Evolutionary conservation across 805 yeast species (phyloP), one percentile per base, ranked within the genome.

Genomic region (Maudiozyma barnettii): DNA sequence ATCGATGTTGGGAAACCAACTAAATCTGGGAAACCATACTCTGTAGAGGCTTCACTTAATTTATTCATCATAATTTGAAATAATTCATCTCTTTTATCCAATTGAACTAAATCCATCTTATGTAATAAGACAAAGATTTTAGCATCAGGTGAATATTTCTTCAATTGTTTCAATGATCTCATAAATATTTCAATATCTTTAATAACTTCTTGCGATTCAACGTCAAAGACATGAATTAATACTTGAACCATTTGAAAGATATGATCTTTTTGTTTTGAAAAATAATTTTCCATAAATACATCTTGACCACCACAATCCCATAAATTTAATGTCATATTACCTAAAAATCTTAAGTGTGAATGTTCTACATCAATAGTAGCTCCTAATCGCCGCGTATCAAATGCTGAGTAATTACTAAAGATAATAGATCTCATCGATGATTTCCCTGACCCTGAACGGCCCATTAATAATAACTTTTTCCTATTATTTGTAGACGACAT

Each of bases 241-340:
- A 95, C 97, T 60, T 93, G 97, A 20, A 90, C 96, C 84, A 88
- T 87, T 59, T 88, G 84, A 70, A 91, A 91, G 41, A 91, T 89
- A 60, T 90, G 96, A 62, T 85, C 96, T 50, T 87, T 80, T 53
- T 88, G 95, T 46, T 86, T 82, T 4, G 90, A 78, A 59, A 87
- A 81, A 63, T 93, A 93, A 64, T 87, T 89, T 60, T 91, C 97
- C 87, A 93, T 90, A 55, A 90, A 93, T 2, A 84, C 88, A 64
- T 93, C 97, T 63, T 93, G 99, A 3, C 96, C 96, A 58, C 98
- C 99, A 68, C 99, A 93, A 65, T 93, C 99, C 98, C 98, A 90
- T 20, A 93, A 70, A 58, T 91, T 91, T 41, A 93, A 71, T 1
- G 97, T 89, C 95, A 93, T 88, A 63, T 91, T 90, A 1, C 96